phyloP scores from a whole-genome alignment of 202 grass and related monocot genomes.

The Saccharum hybrid region DNA sequence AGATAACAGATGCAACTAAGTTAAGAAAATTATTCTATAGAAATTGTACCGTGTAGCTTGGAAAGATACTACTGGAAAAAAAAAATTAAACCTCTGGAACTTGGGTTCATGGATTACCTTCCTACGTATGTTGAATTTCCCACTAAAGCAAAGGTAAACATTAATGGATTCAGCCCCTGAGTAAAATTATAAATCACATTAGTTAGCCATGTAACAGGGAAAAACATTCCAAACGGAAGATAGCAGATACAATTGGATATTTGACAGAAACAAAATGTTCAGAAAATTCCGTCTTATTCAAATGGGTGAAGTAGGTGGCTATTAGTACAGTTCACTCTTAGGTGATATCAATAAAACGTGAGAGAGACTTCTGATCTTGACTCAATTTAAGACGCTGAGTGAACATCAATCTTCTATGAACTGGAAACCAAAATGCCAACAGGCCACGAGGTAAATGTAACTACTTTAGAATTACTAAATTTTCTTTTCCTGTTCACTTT shows the following conservation, averaged over 20 bases:
- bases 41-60: not conserved
- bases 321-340: not conserved
- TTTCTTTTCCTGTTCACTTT: not conserved
- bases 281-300: not conserved
- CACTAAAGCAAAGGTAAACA: constrained; percentile 89
- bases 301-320: not conserved
- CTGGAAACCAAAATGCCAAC: not conserved
- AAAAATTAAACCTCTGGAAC: not conserved
- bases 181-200: constrained; percentile 39
- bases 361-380: not conserved
- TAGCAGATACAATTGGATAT: constrained; percentile 14
- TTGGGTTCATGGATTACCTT: constrained; percentile 61
- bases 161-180: constrained; percentile 91
- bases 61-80: not conserved
- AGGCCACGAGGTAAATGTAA: not conserved
- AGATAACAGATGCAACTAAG: constrained; percentile 6
- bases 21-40: not conserved
- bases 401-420: not conserved
- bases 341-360: not conserved
- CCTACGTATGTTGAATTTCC: constrained; percentile 91
- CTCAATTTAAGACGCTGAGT: not conserved
- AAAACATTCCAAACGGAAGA: not conserved
- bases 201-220: constrained; percentile 26
- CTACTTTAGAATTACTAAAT: not conserved
- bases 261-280: constrained; percentile 11